These are phyloP conservation scores for Alternaria sp. DNA, from an alignment of 2,329 filamentous ascomycete genomes.

Conservation along the genomic window DNA sequence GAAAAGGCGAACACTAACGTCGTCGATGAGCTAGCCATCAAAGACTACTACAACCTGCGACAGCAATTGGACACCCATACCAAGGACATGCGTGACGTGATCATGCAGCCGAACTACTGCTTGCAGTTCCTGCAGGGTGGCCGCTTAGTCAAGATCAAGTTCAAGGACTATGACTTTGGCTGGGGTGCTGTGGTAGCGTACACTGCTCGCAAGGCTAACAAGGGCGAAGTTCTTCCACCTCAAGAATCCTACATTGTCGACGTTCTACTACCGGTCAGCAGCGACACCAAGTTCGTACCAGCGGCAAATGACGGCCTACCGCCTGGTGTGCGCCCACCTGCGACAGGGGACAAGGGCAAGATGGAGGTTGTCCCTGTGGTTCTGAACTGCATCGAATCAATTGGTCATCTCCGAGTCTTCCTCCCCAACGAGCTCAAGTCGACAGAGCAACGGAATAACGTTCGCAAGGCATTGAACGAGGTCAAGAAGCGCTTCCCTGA, in stretches of 20 bases:
- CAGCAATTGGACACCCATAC: slow-evolving; percentile 83
- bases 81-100: slow-evolving; percentile 88
- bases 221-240: slow-evolving; percentile 69
- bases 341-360: slow-evolving; percentile 68
- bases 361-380: slow-evolving; percentile 87
- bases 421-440: slow-evolving; percentile 77
- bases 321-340: slow-evolving; percentile 65
- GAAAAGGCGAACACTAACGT: slow-evolving; percentile 77
- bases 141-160: slow-evolving; percentile 85
- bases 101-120: slow-evolving; percentile 89
- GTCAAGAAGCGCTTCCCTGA: slow-evolving; percentile 89
- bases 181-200: slow-evolving; percentile 91
- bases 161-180: slow-evolving; percentile 81
- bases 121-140: slow-evolving; percentile 84
- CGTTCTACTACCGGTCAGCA: slow-evolving; percentile 72
- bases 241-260: slow-evolving; percentile 85
- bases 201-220: slow-evolving; percentile 68
- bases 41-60: slow-evolving; percentile 91
- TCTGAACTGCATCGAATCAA: slow-evolving; percentile 81
- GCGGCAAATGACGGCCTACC: slow-evolving; percentile 71
- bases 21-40: slow-evolving; percentile 83
- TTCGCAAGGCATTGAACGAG: slow-evolving; percentile 74
- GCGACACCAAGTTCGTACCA: slow-evolving; percentile 59
- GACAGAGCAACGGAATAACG: slow-evolving; percentile 70
- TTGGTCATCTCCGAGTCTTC: slow-evolving; percentile 84